Evolutionary conservation across 305 asterid genomes (phyloP).

Genomic region (Lippia alba): DNA sequence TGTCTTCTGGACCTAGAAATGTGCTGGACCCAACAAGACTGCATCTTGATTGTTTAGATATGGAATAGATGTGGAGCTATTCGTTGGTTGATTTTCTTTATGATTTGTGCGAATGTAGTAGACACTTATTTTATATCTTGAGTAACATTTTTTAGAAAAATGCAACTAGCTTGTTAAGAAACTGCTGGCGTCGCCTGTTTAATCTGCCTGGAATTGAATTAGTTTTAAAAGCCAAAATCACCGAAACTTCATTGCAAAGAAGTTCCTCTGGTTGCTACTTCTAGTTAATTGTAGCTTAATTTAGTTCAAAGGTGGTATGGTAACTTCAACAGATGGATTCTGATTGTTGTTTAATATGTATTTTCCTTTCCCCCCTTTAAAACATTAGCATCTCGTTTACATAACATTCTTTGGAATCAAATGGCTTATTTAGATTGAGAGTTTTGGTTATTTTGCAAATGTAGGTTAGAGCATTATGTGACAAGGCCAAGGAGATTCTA

Average conservation of each 20-base stretch:
- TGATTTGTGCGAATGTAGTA: neutral
- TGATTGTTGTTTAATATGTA: neutral
- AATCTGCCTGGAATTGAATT: neutral
- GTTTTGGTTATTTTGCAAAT: conserved; percentile 36
- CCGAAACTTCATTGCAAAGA: neutral
- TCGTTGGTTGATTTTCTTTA: too few species aligned
- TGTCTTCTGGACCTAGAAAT: too few species aligned
- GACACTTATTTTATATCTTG: conserved; percentile 11
- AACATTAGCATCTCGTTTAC: neutral
- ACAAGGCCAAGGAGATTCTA: conserved; percentile 94
- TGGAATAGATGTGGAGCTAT: too few species aligned
- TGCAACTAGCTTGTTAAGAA: neutral
- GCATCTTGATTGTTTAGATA: too few species aligned
- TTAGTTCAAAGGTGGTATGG: neutral
- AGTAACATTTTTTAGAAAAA: neutral
- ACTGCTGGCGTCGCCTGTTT: neutral
- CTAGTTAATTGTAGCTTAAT: neutral
- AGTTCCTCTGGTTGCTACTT: neutral
- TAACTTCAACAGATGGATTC: neutral
- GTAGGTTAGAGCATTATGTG: conserved; percentile 86
- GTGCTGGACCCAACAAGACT: too few species aligned
- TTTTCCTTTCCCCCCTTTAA: neutral
- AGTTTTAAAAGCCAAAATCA: neutral
- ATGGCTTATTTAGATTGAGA: conserved; percentile 24
- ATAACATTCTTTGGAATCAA: neutral